Percentiles rank a stretch among this genome's conserved stretches.
phyloP scores from a whole-genome alignment of 1,284 basidiomycete species.

The Cryptococcus sp. region DNA sequence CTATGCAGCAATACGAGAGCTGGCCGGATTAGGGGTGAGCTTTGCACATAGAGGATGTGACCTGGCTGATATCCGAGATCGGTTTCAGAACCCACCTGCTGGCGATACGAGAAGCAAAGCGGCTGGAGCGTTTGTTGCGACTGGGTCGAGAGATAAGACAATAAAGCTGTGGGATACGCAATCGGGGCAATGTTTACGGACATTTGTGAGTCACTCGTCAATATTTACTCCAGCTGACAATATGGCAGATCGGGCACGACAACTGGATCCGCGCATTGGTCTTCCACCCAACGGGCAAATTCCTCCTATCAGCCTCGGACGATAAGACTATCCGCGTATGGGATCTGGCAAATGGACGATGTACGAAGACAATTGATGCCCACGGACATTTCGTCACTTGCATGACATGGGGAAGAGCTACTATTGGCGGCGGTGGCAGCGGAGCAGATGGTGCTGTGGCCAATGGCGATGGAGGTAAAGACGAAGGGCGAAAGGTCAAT shows the following conservation, averaged over 20 bases:
- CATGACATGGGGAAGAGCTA: conserved; percentile 75
- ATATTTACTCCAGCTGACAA: neutral
- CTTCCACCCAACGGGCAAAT: conserved; percentile 83
- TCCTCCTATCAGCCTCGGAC: conserved; percentile 81
- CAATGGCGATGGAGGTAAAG: conserved; percentile 46
- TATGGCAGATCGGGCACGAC: conserved; percentile 67
- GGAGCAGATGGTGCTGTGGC: conserved; percentile 25
- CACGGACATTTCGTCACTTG: conserved; percentile 82
- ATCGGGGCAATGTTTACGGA: conserved; percentile 71
- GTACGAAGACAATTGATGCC: conserved; percentile 82
- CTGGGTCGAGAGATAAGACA: conserved; percentile 82
- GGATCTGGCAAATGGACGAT: conserved; percentile 73
- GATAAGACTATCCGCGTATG: conserved; percentile 88
- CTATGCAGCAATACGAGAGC: conserved; percentile 73
- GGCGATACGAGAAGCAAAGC: conserved; percentile 51
- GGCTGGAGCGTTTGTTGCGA: conserved; percentile 66
- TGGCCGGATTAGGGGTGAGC: conserved; percentile 68
- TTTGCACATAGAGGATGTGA: neutral
- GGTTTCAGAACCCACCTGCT: conserved; percentile 22
- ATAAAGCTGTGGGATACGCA: conserved; percentile 83
- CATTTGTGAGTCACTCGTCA: conserved; percentile 56
- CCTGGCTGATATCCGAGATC: conserved; percentile 10
- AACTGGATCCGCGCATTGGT: conserved; percentile 81
- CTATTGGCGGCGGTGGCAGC: conserved; percentile 51
- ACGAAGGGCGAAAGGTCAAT: conserved; percentile 66